These are phyloP conservation scores for Tulasnella sp. DNA, from an alignment of 768 basidiomycete species.

Conservation along the genomic window DNA sequence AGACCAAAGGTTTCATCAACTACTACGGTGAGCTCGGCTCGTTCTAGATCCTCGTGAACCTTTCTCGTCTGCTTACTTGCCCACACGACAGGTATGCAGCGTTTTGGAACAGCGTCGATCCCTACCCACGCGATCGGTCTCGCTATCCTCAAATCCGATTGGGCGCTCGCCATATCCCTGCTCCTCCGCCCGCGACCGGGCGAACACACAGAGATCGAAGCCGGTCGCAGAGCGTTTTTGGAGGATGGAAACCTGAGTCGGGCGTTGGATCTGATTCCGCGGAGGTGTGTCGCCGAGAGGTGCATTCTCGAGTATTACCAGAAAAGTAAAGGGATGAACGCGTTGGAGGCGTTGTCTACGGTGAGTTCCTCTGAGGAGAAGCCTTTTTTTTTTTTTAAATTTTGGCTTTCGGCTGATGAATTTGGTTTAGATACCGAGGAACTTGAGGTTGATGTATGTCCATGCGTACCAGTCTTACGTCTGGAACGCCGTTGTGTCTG, in stretches of 20 bases:
- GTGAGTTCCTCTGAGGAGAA: slow-evolving; percentile 31
- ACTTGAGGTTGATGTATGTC: slow-evolving; percentile 92
- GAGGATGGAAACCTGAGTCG: slow-evolving; percentile 66
- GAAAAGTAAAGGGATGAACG: slow-evolving; percentile 70
- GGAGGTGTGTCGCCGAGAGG: slow-evolving; percentile 86
- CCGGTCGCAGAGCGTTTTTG: slow-evolving; percentile 81
- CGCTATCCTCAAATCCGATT: slow-evolving; percentile 77
- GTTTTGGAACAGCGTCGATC: slow-evolving; percentile 93
- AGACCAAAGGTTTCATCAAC: slow-evolving; percentile 87
- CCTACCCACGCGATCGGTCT: slow-evolving; percentile 93
- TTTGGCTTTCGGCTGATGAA: not conserved
- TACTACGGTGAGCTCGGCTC: slow-evolving; percentile 62
- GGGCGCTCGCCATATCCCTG: slow-evolving; percentile 75
- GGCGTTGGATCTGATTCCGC: slow-evolving; percentile 77
- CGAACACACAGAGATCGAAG: slow-evolving; percentile 84
- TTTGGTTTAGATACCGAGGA: slow-evolving; percentile 70
- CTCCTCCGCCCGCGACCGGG: slow-evolving; percentile 76
- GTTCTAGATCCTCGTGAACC: not conserved
- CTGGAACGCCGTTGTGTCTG: slow-evolving; percentile 95
- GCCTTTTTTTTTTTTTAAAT: not conserved
- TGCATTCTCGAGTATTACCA: slow-evolving; percentile 84
- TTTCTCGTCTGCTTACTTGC: not conserved
- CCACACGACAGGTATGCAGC: slow-evolving; percentile 71
- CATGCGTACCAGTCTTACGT: slow-evolving; percentile 98
- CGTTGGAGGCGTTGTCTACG: slow-evolving; percentile 77